phyloP scores from a whole-genome alignment of 768 basidiomycete genomes.

The Trametopsis cervina region DNA sequence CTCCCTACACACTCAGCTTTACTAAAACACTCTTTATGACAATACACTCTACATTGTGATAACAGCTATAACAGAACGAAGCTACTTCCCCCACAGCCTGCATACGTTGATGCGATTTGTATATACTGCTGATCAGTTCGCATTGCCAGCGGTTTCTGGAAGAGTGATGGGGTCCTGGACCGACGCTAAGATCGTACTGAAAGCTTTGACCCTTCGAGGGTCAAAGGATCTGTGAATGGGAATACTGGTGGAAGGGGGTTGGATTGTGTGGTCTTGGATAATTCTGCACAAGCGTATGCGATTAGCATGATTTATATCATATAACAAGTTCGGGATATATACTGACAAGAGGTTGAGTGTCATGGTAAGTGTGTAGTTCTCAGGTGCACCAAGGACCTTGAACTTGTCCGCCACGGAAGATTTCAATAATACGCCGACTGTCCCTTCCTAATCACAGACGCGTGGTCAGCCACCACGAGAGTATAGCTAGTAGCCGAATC shows the following conservation, averaged over 20 bases:
- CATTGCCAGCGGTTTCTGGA: no score
- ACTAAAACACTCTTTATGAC: no score
- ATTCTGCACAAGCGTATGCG: conserved; percentile 5
- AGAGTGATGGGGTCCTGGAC: not conserved
- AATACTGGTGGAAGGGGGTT: conserved; percentile 1
- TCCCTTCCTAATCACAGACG: conserved; percentile 18
- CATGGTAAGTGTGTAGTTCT: conserved; percentile 15
- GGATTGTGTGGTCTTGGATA: conserved; percentile 6
- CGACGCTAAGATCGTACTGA: conserved; percentile 1
- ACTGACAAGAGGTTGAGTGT: conserved; percentile 24
- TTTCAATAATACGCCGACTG: conserved; percentile 21
- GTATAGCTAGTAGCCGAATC: no score
- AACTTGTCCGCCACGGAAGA: conserved; percentile 17
- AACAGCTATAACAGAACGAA: no score
- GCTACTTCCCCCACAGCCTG: no score
- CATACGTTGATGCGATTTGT: no score
- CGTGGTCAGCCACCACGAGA: no score
- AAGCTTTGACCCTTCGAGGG: not conserved
- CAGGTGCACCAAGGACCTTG: conserved; percentile 15
- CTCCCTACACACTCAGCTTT: no score
- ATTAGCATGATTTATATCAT: not conserved
- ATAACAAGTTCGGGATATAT: not conserved
- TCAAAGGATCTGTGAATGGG: conserved; percentile 7
- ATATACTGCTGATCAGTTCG: no score
- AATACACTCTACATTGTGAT: no score